Percentiles rank a stretch among this genome's conserved stretches.
These are phyloP conservation scores for Rhodotorula sp. DNA, from an alignment of 1,284 basidiomycete genomes.

Conservation along the genomic window DNA sequence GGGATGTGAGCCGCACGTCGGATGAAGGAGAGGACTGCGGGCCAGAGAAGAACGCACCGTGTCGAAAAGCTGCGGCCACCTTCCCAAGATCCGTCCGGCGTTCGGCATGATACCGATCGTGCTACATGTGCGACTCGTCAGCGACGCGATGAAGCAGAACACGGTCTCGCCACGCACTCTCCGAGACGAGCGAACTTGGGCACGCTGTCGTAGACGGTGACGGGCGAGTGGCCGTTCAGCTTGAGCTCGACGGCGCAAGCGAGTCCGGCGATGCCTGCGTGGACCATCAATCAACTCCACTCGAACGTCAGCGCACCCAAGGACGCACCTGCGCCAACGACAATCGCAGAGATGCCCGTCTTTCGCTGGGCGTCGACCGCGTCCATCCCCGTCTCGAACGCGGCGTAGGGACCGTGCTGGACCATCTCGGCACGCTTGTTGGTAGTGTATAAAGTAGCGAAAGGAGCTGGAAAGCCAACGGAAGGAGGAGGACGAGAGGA, in stretches of 20 bases:
- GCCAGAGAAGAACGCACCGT: background rate
- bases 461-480: too few species aligned
- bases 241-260: slow-evolving; percentile 5
- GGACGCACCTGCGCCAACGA: slow-evolving; percentile 8
- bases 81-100: slow-evolving; percentile 17
- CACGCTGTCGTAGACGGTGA: slow-evolving; percentile 12
- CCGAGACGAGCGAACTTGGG: slow-evolving; percentile 11
- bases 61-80: slow-evolving; percentile 17
- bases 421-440: background rate
- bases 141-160: background rate
- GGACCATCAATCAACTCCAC: background rate
- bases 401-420: slow-evolving; percentile 1
- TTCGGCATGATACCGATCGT: slow-evolving; percentile 20
- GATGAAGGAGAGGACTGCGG: too few species aligned
- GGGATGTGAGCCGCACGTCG: too few species aligned
- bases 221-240: slow-evolving; percentile 1
- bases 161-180: background rate
- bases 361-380: slow-evolving; percentile 3
- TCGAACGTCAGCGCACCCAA: background rate
- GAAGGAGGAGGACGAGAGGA: background rate
- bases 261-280: slow-evolving; percentile 12
- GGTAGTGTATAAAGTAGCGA: background rate
- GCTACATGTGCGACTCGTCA: background rate
- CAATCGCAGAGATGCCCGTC: slow-evolving; percentile 14
- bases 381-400: slow-evolving; percentile 3